Evolutionary conservation across 2,329 filamentous ascomycete species (phyloP), one percentile per base, ranked within the genome.

Genomic region (Orbilia blumenaviensis): DNA sequence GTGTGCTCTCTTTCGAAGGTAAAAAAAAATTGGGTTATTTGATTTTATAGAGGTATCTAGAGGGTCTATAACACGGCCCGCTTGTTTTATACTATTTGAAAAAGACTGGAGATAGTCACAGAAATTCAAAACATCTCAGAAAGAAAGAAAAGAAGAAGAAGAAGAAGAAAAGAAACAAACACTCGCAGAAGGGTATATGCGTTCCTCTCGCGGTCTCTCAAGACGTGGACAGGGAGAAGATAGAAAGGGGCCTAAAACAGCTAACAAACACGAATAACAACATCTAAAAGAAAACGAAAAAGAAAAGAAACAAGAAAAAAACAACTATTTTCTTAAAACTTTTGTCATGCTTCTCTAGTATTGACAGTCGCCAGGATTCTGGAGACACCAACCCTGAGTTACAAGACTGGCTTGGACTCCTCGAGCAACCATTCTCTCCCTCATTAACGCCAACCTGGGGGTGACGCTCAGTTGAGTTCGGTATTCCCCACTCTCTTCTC

Each of bases 381-480:
- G 74, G 18, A 79, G 77, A 50, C 80, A 80, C 80, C 80, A 80
- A 3, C 78, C 58, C 48, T 80, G 79, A 77, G 77, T 79, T 21
- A 80, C 77, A 18, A 79, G 76, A 68, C 86, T 86, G 0, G 90
- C 89, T 16, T 83, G 81, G 18, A 95, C 86, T 0, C 92, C 91
- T 66, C 88, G 85, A 2, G 86, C 87, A 25, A 94, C 87, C 84
- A 96, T 84, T 38, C 92, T 85, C 85, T 95, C 92, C 60, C 92
- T 87, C 86, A 92, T 89, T 84, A 93, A 91, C 52, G 88, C 88
- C 81, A 96, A 83, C 58, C 93, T 84, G 10, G 90, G 90, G 46
- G 86, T 87, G 8, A 91, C 91, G 38, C 89, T 88, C 71, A 91
- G 84, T 84, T 92, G 90, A 77, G 88, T 91, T 62, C 92, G 85